These are phyloP conservation scores for Camelina sativa DNA, from an alignment of 345 rosid species.

Conservation along the genomic window DNA sequence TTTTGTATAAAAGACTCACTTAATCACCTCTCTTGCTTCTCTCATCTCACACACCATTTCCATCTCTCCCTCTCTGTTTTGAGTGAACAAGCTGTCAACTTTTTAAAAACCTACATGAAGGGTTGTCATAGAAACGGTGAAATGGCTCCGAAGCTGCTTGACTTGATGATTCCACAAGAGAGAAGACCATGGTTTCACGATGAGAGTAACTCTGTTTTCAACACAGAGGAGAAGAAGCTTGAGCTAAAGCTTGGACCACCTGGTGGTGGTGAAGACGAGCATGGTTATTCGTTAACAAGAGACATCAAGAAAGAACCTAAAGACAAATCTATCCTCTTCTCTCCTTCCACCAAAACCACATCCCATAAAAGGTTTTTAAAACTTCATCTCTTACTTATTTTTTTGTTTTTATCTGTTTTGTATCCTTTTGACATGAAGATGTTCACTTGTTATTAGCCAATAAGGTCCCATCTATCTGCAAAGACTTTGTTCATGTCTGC, in stretches of 20 bases:
- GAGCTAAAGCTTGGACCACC: slow-evolving; percentile 98
- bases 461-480: slow-evolving; percentile 45
- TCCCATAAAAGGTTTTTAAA: slow-evolving; percentile 43
- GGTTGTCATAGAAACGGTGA: slow-evolving; percentile 54
- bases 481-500: slow-evolving; percentile 19
- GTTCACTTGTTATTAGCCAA: slow-evolving; percentile 46
- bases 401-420: slow-evolving; percentile 36
- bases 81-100: no score
- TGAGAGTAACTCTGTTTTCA: slow-evolving; percentile 40
- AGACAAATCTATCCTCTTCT: slow-evolving; percentile 51
- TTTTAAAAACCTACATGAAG: slow-evolving; percentile 43
- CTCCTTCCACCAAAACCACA: slow-evolving; percentile 45
- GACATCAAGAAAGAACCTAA: slow-evolving; percentile 45
- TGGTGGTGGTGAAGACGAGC: slow-evolving; percentile 46
- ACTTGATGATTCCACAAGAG: slow-evolving; percentile 65
- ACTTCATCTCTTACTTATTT: slow-evolving; percentile 39
- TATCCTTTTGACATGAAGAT: slow-evolving; percentile 47
- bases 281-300: slow-evolving; percentile 43
- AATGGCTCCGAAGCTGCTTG: slow-evolving; percentile 57
- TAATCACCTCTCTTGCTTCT: slow-evolving; percentile 27
- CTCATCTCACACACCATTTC: slow-evolving; percentile 27
- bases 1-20: slow-evolving; percentile 41
- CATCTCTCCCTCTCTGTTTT: slow-evolving; percentile 15
- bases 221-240: slow-evolving; percentile 75
- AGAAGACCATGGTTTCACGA: slow-evolving; percentile 58